Percentiles rank a stretch among this genome's conserved stretches.
These are phyloP conservation scores for Gyromitra esculenta DNA, from an alignment of 2,329 filamentous ascomycete species.

Conservation along the genomic window DNA sequence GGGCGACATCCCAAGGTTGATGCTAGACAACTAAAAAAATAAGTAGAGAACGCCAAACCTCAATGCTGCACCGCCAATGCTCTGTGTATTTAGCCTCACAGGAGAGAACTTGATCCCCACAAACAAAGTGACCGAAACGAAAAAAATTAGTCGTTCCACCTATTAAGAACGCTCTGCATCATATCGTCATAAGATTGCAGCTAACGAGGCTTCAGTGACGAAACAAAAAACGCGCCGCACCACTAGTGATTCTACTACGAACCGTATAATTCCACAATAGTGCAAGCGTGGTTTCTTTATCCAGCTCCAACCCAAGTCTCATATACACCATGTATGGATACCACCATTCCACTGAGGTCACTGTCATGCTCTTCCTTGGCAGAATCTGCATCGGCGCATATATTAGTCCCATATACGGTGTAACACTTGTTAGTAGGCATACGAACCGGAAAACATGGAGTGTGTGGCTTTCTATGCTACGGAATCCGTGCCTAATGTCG, in stretches of 20 bases:
- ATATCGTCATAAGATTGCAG: slow-evolving; percentile 57
- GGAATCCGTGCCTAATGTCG: too few relatives aligned
- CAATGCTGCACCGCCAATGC: too few relatives aligned
- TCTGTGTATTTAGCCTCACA: too few relatives aligned
- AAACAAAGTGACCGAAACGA: not conserved
- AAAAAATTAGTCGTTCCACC: slow-evolving; percentile 60
- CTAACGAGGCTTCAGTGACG: slow-evolving; percentile 50
- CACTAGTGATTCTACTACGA: slow-evolving; percentile 59
- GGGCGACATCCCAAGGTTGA: not conserved
- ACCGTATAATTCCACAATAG: slow-evolving; percentile 59
- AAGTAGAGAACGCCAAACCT: too few relatives aligned
- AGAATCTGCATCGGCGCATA: slow-evolving; percentile 62
- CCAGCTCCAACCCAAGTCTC: slow-evolving; percentile 58
- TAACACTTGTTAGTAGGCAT: slow-evolving; percentile 8
- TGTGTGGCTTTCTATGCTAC: too few relatives aligned
- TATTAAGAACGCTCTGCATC: slow-evolving; percentile 60
- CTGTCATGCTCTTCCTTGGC: slow-evolving; percentile 60
- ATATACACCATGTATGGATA: slow-evolving; percentile 60
- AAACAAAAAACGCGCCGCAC: slow-evolving; percentile 59
- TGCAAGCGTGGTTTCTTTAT: slow-evolving; percentile 60
- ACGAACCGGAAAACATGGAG: too few relatives aligned
- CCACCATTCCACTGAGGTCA: slow-evolving; percentile 59
- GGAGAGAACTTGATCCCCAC: too few relatives aligned
- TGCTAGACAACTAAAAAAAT: too few relatives aligned
- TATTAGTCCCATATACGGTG: slow-evolving; percentile 60